Percentiles rank a stretch among this genome's conserved stretches.
Evolutionary conservation across 768 basidiomycete genomes (phyloP).

Genomic region (Lactarius sp.): DNA sequence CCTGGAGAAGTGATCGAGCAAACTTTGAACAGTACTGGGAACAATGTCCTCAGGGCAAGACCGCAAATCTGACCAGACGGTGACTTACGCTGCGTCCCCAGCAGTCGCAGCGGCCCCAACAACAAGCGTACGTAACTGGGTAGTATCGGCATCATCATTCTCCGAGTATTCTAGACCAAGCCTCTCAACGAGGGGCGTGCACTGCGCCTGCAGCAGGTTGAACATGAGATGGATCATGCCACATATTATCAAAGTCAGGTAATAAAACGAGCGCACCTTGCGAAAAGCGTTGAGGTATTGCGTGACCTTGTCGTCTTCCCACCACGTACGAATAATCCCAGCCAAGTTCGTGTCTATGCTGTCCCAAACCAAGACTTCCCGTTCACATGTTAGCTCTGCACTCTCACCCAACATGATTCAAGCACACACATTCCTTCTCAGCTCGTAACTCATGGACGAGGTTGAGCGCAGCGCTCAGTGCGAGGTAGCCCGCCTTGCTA

Average conservation of each 20-base stretch:
- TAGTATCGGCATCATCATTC: conserved; percentile 60
- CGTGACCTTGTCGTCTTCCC: conserved; percentile 62
- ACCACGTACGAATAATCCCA: conserved; percentile 65
- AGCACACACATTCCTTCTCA: conserved; percentile 68
- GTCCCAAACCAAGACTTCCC: conserved; percentile 77
- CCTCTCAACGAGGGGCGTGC: conserved; percentile 68
- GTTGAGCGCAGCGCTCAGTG: conserved; percentile 70
- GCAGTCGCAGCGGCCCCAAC: conserved; percentile 48
- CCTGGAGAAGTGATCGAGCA: conserved; percentile 62
- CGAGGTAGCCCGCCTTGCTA: conserved; percentile 72
- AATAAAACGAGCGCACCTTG: conserved; percentile 38
- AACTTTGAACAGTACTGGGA: conserved; percentile 65
- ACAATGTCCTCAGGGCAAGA: conserved; percentile 27
- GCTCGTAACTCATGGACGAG: conserved; percentile 62
- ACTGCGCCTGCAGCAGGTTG: conserved; percentile 43
- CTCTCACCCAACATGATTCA: not conserved
- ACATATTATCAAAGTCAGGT: not conserved
- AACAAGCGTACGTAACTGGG: conserved; percentile 70
- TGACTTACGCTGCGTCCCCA: conserved; percentile 39
- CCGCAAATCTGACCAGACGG: not conserved
- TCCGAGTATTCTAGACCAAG: conserved; percentile 73
- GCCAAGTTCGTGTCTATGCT: conserved; percentile 55
- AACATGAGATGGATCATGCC: not conserved
- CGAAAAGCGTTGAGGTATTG: conserved; percentile 56
- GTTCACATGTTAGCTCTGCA: conserved; percentile 8